phyloP scores from a whole-genome alignment of 139 green algal species.

The Chlorella sp. region DNA sequence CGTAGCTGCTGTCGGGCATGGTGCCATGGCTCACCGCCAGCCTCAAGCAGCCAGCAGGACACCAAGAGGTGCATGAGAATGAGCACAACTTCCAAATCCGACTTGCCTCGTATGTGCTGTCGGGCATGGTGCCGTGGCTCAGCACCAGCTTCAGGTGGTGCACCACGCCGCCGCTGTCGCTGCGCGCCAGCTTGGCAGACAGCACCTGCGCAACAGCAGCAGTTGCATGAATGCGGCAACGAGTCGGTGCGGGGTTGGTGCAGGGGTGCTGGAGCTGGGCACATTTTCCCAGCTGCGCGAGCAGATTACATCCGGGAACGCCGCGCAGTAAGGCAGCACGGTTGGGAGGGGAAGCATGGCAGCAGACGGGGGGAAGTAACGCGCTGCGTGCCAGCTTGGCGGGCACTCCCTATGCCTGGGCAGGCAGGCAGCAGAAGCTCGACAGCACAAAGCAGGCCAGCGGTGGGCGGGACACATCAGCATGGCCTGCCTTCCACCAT shows the following conservation, averaged over 20 bases:
- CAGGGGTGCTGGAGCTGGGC: not conserved
- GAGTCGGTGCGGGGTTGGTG: too few relatives aligned
- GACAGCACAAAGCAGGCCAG: too few relatives aligned
- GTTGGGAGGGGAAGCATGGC: too few relatives aligned
- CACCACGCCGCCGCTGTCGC: constrained; percentile 1
- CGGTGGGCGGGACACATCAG: too few relatives aligned
- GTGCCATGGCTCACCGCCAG: constrained; percentile 18
- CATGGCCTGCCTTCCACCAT: not conserved
- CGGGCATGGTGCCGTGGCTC: constrained; percentile 45
- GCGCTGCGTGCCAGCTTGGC: too few relatives aligned
- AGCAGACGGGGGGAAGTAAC: too few relatives aligned
- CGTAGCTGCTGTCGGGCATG: constrained; percentile 12
- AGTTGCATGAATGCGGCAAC: not conserved
- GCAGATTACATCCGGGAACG: not conserved
- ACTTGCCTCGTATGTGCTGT: constrained; percentile 28
- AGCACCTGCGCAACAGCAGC: constrained; percentile 22
- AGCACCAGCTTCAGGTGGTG: constrained; percentile 48
- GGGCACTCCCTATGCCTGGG: too few relatives aligned
- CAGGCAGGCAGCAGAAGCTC: too few relatives aligned
- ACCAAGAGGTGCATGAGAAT: not conserved
- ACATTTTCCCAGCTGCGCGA: too few relatives aligned
- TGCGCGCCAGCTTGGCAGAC: constrained; percentile 11
- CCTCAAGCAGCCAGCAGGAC: not conserved
- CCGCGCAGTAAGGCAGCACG: not conserved
- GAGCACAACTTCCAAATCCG: not conserved